Evolutionary conservation across 805 yeast genomes (phyloP).

Genomic region (Starmerella bombicola): DNA sequence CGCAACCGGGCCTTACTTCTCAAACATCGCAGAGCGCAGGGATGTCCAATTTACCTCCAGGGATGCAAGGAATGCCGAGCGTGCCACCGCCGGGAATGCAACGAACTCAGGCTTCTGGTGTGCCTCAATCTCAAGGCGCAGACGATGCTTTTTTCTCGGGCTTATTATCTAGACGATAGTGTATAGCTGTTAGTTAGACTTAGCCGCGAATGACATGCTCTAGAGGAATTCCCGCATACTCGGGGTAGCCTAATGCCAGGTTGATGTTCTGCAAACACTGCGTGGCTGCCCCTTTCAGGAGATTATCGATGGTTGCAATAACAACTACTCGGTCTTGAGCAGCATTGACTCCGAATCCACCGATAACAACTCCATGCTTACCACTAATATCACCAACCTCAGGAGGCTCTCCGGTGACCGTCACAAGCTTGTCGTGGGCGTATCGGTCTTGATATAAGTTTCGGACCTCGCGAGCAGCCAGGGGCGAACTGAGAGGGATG

Average conservation of each 20-base stretch:
- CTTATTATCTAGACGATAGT: slow-evolving; percentile 3
- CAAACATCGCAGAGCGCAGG: neutral
- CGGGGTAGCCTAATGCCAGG: slow-evolving; percentile 77
- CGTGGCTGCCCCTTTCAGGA: slow-evolving; percentile 96
- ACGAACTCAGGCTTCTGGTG: slow-evolving; percentile 2
- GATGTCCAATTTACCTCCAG: too few relatives aligned
- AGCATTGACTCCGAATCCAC: slow-evolving; percentile 89
- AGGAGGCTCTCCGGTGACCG: slow-evolving; percentile 85
- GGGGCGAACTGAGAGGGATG: slow-evolving; percentile 56
- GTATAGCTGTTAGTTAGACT: neutral
- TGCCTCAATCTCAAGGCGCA: slow-evolving; percentile 1
- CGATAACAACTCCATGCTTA: slow-evolving; percentile 87
- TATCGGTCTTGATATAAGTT: slow-evolving; percentile 78
- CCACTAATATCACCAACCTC: slow-evolving; percentile 82
- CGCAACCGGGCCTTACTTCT: too few relatives aligned
- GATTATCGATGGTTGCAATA: slow-evolving; percentile 89
- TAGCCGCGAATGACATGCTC: slow-evolving; percentile 25
- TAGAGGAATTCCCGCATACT: slow-evolving; percentile 84
- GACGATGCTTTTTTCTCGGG: slow-evolving; percentile 15
- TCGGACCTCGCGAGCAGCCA: slow-evolving; percentile 73
- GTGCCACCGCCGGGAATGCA: neutral
- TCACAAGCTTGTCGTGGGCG: slow-evolving; percentile 72
- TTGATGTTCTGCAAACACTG: slow-evolving; percentile 96
- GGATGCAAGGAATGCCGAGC: neutral
- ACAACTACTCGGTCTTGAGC: slow-evolving; percentile 82